Conservation (phyloP, 495 filamentous ascomycete genomes). For the Achaetomiella virescens region DNA sequence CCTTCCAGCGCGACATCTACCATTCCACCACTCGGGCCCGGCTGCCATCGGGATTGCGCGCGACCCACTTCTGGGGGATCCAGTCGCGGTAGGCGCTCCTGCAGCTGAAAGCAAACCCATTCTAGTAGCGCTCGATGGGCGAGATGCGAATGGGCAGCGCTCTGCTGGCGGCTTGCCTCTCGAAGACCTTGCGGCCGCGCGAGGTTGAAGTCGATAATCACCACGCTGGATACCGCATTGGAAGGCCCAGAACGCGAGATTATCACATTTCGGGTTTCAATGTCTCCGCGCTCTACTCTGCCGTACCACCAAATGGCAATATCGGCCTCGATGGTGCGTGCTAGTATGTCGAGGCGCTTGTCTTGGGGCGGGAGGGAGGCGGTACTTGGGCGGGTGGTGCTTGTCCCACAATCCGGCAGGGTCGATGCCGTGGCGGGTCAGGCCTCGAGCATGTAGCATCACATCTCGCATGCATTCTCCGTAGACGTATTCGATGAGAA, state of each 20-base stretch:
- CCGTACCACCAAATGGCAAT: background rate
- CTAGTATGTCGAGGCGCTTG: background rate
- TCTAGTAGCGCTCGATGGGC: no score
- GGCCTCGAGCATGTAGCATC: background rate
- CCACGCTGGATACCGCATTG: background rate
- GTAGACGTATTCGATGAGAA: background rate
- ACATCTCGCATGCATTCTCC: constrained; percentile 3
- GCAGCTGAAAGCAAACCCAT: no score
- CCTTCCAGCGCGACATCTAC: no score
- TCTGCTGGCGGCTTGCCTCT: no score
- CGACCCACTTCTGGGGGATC: no score
- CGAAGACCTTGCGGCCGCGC: no score
- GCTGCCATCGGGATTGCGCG: no score
- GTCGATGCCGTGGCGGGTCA: background rate
- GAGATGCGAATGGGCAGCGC: no score
- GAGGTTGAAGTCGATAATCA: constrained; percentile 7
- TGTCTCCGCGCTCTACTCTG: background rate
- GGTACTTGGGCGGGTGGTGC: background rate
- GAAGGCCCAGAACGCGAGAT: background rate
- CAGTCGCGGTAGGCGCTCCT: no score
- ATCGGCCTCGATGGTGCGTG: background rate
- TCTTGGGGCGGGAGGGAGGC: background rate
- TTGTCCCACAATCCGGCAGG: background rate
- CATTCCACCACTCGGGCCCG: no score
- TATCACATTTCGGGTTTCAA: constrained; percentile 4